Base-by-base conservation (phyloP, 75 land plant genomes). In the Picea sitchensis region DNA sequence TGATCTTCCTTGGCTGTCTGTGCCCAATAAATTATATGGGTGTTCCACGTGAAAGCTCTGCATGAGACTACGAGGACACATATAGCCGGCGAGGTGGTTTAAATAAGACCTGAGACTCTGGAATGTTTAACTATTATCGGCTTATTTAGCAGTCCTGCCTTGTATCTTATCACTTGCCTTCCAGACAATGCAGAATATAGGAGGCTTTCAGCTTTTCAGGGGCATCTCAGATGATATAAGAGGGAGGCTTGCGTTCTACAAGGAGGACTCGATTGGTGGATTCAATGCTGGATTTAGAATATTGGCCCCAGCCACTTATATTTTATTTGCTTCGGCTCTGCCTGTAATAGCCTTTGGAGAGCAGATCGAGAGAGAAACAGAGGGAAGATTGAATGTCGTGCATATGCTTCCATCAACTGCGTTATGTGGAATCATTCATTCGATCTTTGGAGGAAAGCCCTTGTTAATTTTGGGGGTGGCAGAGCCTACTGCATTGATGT, bases 341-440 rank as follows among this genome's bases (percentile, higher is more conserved):
- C 88, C 88, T n/a, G 87, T 87, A 7, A 84, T 87, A 38, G 78
- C 87, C 17, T 87, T 87, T 63, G 88, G 88, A 32, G 87, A 87
- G 75, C 86, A 87, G 56, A 80, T 87, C 36, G 78, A 81, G 26
- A 64, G 83, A 74, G 83, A 84, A 41, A 87, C 83, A 86, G 86
- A 80, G 60, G 88, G 88, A 20, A 51, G 75, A 3, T 23, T 83
- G 11, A 83, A 75, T 59, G 86, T 86, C 44, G 77, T 80, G 44
- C 88, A 86, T 36, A 84, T 83, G 2, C 76, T 86, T 41, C 71
- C 79, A 36, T 83, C 88, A 14, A 86, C 80, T 38, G 67, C 78
- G 17, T 14, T 86, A n/a, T 86, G 88, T 74, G 88, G 88, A 23
- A 77, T 86, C 58, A 14, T 86, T 11, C 86, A 86, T 34, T 86